Evolutionary conservation across 2,329 filamentous ascomycete genomes (phyloP), one percentile per base, ranked within the genome.

Genomic region (Colletotrichum agaves): DNA sequence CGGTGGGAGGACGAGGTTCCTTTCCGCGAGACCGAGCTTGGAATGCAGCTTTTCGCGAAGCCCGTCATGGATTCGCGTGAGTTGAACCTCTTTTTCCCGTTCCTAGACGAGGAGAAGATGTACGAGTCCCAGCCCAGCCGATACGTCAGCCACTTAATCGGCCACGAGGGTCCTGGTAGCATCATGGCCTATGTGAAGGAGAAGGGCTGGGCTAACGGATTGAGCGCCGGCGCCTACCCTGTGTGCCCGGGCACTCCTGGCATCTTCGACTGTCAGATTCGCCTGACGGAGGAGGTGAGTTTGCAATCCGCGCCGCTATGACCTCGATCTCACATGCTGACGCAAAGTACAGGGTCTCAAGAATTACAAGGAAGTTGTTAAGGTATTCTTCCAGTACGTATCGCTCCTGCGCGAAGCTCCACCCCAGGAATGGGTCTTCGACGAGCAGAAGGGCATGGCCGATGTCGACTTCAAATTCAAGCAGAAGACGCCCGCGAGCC

Each of bases 401-500:
- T 90, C 93, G 11, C 87, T 99, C 77, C 87, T 99, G 63, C 90
- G 89, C 70, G 92, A 97, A 73, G 85, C 86, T 2, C 87, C 91
- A 5, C 94, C 95, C 0, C 91, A 97, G 72, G 85, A 97, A 77
- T 98, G 96, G 96, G 94, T 98, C 65, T 94, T 96, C 67, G 88
- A 97, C 35, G 96, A 99, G 79, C 92, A 96, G 78, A 95, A 94
- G 78, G 90, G 90, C 39, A 90, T 98, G 81, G 90, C 92, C 49
- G 94, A 98, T 72, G 93, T 98, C 12, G 92, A 97, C 73, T 99
- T 99, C 84, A 93, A 92, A 72, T 99, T 97, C 80, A 93, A 90
- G 79, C 93, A 98, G 77, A 98, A 98, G 83, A 93, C 90, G 2
- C 93, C 93, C 1, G 93, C 95, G 2, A 96, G 91, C 76, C 88